Conservation (phyloP, 805 yeast genomes). For the Metschnikowia noctiluminum region DNA sequence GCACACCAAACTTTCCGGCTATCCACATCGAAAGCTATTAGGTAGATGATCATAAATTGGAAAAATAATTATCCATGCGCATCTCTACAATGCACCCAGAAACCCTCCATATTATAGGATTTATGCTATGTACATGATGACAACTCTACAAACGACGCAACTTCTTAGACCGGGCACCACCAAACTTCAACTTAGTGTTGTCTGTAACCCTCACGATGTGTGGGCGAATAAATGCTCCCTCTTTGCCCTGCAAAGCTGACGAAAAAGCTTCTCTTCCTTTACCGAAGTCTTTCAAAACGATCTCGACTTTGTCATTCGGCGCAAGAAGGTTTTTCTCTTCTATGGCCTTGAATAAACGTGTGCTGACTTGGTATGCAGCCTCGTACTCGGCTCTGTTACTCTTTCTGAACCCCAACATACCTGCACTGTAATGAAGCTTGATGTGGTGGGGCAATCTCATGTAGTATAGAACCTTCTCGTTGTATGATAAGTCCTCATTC, state of each 20-base stretch:
- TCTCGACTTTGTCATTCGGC: constrained; percentile 59
- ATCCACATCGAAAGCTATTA: no score
- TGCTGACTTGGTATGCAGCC: constrained; percentile 82
- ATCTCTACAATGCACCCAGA: background rate
- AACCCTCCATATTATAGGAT: background rate
- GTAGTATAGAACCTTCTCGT: constrained; percentile 73
- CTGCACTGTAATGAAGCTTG: constrained; percentile 67
- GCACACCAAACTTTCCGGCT: no score
- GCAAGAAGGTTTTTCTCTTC: constrained; percentile 56
- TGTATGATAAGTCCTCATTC: constrained; percentile 53
- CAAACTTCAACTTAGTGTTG: constrained; percentile 78
- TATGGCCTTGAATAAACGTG: constrained; percentile 68
- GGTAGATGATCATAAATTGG: no score
- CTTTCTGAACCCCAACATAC: constrained; percentile 84
- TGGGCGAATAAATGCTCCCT: constrained; percentile 69
- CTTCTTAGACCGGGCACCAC: constrained; percentile 87
- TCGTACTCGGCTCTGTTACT: constrained; percentile 91
- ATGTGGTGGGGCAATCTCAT: constrained; percentile 77
- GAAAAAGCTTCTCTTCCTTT: constrained; percentile 86
- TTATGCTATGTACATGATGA: constrained; percentile 15
- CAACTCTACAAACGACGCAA: constrained; percentile 60
- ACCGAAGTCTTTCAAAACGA: constrained; percentile 78
- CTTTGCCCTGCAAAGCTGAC: constrained; percentile 83
- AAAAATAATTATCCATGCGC: no score
- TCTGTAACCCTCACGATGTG: constrained; percentile 71